phyloP scores from a whole-genome alignment of 1,139 yeast species.

The Magnusiomyces tetraspermus region DNA sequence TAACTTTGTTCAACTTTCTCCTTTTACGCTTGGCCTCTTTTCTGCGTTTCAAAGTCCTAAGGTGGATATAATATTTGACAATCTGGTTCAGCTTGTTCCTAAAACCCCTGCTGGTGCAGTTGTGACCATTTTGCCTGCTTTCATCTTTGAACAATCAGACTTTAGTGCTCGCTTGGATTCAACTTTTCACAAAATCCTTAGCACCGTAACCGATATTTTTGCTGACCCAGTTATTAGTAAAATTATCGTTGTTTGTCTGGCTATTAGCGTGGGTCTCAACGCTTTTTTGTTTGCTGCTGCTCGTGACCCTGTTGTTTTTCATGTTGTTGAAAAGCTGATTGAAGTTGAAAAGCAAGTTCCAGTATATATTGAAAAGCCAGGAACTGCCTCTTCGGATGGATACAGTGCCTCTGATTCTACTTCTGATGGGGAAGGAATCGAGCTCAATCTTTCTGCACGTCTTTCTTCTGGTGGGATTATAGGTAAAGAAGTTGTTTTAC shows the following conservation, averaged over 20 bases:
- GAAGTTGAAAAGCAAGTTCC: conserved; percentile 28
- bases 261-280: conserved; percentile 69
- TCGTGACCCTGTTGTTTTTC: conserved; percentile 23
- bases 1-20: conserved; percentile 49
- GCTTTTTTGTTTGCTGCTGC: conserved; percentile 56
- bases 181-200: conserved; percentile 43
- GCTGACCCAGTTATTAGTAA: conserved; percentile 77
- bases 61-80: conserved; percentile 10
- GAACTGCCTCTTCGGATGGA: conserved; percentile 18
- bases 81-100: conserved; percentile 16
- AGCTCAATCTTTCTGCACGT: conserved; percentile 14
- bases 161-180: conserved; percentile 60
- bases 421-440: conserved; percentile 18
- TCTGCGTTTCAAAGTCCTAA: neutral
- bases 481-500: conserved; percentile 11
- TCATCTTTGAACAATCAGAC: conserved; percentile 61
- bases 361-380: conserved; percentile 22
- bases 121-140: conserved; percentile 59
- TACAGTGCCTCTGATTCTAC: conserved; percentile 17
- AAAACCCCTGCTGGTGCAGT: conserved; percentile 39
- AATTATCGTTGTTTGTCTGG: conserved; percentile 61
- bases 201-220: conserved; percentile 59
- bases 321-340: conserved; percentile 31
- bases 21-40: conserved; percentile 31
- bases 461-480: conserved; percentile 5